Percentiles rank a stretch among this genome's conserved stretches.
These are phyloP conservation scores for Komagataella ulmi DNA, from an alignment of 805 yeast genomes.

Conservation along the genomic window DNA sequence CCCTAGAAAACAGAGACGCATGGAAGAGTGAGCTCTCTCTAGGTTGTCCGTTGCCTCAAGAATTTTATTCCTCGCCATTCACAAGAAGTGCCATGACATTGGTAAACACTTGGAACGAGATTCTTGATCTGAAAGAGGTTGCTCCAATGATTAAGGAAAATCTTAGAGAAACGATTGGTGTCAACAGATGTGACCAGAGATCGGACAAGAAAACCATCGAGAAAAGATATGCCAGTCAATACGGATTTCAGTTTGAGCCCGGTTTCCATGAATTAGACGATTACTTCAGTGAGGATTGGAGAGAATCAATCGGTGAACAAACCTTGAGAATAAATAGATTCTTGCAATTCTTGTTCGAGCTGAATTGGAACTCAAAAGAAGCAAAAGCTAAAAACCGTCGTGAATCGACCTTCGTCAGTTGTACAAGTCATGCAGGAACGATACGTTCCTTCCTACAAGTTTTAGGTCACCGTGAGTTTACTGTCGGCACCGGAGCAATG, in stretches of 20 bases:
- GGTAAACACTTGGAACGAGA: slow-evolving; percentile 24
- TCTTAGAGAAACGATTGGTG: slow-evolving; percentile 49
- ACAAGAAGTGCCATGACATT: slow-evolving; percentile 50
- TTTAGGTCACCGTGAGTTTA: slow-evolving; percentile 38
- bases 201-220: slow-evolving; percentile 23
- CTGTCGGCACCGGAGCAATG: slow-evolving; percentile 55
- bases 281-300: slow-evolving; percentile 25
- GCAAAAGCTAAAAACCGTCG: slow-evolving; percentile 3
- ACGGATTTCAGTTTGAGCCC: slow-evolving; percentile 29
- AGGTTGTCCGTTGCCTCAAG: slow-evolving; percentile 45
- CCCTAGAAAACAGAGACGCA: slow-evolving; percentile 27
- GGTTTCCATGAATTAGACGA: slow-evolving; percentile 36
- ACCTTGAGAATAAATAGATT: slow-evolving; percentile 31
- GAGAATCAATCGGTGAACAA: slow-evolving; percentile 38
- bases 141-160: slow-evolving; percentile 25
- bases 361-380: slow-evolving; percentile 8
- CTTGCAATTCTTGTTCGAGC: slow-evolving; percentile 26
- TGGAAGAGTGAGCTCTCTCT: slow-evolving; percentile 28
- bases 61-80: slow-evolving; percentile 48
- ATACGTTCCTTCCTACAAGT: slow-evolving; percentile 38
- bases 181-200: slow-evolving; percentile 47
- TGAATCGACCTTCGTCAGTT: slow-evolving; percentile 23
- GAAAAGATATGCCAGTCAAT: slow-evolving; percentile 21
- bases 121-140: slow-evolving; percentile 4
- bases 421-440: slow-evolving; percentile 52